phyloP scores from a whole-genome alignment of 2,329 filamentous ascomycete genomes.

The Fusarium sororula region DNA sequence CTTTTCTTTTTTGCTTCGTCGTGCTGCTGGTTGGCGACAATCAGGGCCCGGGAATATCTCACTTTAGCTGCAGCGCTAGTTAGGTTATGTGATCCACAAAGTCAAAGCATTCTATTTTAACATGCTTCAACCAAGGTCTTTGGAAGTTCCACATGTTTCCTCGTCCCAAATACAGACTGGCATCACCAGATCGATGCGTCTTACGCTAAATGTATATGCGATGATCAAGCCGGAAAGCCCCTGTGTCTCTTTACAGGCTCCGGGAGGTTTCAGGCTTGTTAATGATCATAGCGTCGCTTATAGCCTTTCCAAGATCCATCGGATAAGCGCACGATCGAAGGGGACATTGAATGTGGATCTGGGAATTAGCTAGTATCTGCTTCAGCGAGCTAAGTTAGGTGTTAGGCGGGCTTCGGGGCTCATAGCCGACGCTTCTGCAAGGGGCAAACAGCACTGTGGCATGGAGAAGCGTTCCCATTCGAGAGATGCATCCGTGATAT shows the following conservation, averaged over 20 bases:
- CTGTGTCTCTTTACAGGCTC: neutral
- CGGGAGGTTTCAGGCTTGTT: conserved; percentile 3
- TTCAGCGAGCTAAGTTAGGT: neutral
- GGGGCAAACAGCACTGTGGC: conserved; percentile 4
- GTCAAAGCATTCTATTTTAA: neutral
- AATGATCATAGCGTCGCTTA: conserved; percentile 7
- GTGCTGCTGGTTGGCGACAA: neutral
- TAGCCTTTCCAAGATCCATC: conserved; percentile 10
- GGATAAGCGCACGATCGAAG: conserved; percentile 21
- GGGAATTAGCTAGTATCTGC: neutral
- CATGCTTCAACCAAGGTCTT: neutral
- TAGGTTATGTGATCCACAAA: neutral
- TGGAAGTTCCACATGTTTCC: neutral
- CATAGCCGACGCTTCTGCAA: conserved; percentile 35
- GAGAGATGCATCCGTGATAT: neutral
- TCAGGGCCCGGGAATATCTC: neutral
- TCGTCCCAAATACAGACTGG: neutral
- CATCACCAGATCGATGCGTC: neutral
- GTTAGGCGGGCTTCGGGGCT: neutral
- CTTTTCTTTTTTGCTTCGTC: neutral
- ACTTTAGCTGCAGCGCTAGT: neutral
- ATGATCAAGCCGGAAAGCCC: neutral
- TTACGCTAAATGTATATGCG: neutral
- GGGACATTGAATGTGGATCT: conserved; percentile 20
- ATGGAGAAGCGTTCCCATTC: neutral